phyloP scores from a whole-genome alignment of 306 rosid species.

The Prunus salicina region DNA sequence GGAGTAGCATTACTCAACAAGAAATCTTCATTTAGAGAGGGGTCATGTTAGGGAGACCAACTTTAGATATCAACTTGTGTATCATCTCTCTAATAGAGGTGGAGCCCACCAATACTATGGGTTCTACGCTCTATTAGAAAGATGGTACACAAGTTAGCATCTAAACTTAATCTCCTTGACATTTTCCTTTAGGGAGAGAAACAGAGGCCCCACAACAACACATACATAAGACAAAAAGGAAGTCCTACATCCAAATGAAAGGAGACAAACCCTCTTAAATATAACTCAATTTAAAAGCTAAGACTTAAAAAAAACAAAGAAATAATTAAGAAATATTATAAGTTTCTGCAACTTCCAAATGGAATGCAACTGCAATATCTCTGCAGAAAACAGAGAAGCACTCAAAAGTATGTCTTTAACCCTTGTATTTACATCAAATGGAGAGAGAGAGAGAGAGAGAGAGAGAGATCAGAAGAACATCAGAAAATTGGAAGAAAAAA shows the following conservation, averaged over 20 bases:
- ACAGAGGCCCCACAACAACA: background rate
- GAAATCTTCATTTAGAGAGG: background rate
- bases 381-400: background rate
- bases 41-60: no score
- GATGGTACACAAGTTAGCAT: no score
- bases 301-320: background rate
- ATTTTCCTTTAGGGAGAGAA: background rate
- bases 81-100: no score
- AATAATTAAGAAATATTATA: background rate
- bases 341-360: slow-evolving; percentile 6
- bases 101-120: no score
- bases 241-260: slow-evolving; percentile 12
- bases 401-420: slow-evolving; percentile 6
- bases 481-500: background rate
- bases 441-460: background rate
- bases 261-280: slow-evolving; percentile 2
- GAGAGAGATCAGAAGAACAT: background rate
- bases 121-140: no score
- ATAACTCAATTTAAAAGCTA: background rate
- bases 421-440: background rate
- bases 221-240: slow-evolving; percentile 6
- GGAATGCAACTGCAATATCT: background rate
- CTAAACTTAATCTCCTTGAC: no score
- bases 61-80: no score
- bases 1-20: no score